These are phyloP conservation scores for Heliocybe sulcata DNA, from an alignment of 1,284 basidiomycete genomes.

Conservation along the genomic window DNA sequence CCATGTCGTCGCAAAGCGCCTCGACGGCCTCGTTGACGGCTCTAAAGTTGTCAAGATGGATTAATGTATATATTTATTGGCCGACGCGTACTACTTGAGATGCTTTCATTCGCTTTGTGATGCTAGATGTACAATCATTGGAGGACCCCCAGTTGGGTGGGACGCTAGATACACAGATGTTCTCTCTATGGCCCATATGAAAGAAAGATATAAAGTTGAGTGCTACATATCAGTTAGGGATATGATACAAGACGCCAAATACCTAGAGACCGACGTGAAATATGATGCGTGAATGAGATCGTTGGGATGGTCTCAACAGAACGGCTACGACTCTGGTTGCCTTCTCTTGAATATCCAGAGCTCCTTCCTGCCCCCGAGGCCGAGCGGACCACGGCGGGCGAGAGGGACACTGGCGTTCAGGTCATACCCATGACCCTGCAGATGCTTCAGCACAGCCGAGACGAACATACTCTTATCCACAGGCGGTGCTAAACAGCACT, in stretches of 20 bases:
- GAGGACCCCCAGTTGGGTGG: neutral
- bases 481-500: neutral
- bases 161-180: neutral
- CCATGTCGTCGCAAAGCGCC: slow-evolving; percentile 58
- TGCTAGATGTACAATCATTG: neutral
- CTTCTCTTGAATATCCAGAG: slow-evolving; percentile 38
- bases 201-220: no score
- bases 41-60: slow-evolving; percentile 73
- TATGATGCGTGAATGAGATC: slow-evolving; percentile 8
- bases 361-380: slow-evolving; percentile 35
- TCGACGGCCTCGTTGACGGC: slow-evolving; percentile 64
- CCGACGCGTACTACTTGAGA: neutral
- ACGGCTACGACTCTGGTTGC: no score
- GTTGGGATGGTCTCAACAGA: no score
- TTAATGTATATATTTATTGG: neutral
- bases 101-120: neutral
- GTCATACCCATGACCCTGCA: slow-evolving; percentile 31
- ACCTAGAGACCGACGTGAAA: slow-evolving; percentile 1
- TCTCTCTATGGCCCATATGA: neutral
- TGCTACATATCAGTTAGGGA: neutral
- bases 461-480: slow-evolving; percentile 32
- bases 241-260: neutral
- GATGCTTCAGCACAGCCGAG: slow-evolving; percentile 34
- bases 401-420: slow-evolving; percentile 40
- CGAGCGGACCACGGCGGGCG: slow-evolving; percentile 30